A percentile compares a stretch with the other conserved stretches of the same genome.
These are phyloP conservation scores for Chrysoporthe austroafricana DNA, from an alignment of 2,329 filamentous ascomycete genomes.

Conservation along the genomic window DNA sequence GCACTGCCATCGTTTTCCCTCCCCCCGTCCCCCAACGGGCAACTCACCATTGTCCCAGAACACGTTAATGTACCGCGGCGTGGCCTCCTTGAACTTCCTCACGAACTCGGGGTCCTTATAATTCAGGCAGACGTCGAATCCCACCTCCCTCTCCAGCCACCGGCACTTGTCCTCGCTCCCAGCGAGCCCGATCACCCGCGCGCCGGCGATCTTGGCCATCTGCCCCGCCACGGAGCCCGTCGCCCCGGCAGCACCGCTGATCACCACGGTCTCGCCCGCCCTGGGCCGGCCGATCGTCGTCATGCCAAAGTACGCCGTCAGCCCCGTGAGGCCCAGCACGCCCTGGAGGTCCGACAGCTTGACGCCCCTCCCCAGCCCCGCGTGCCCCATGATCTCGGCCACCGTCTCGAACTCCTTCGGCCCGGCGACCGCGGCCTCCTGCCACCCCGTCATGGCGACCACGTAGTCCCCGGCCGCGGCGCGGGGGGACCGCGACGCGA, in stretches of 20 bases:
- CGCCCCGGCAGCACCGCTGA: conserved; percentile 68
- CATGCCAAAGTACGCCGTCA: conserved; percentile 72
- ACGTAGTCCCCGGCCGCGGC: conserved; percentile 57
- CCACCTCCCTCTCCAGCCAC: conserved; percentile 63
- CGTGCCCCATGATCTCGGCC: conserved; percentile 17
- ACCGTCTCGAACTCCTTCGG: conserved; percentile 45
- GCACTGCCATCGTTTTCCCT: not conserved
- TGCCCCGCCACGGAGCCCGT: conserved; percentile 69
- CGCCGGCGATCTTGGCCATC: conserved; percentile 68
- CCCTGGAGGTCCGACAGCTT: conserved; percentile 56
- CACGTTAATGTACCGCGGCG: conserved; percentile 66
- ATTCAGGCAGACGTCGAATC: conserved; percentile 70
- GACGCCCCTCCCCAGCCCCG: conserved; percentile 32
- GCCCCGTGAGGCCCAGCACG: conserved; percentile 61
- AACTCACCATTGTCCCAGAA: conserved; percentile 67
- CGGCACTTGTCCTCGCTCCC: conserved; percentile 61
- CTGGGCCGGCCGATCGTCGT: conserved; percentile 64
- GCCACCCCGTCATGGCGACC: conserved; percentile 56
- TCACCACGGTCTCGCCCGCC: conserved; percentile 67
- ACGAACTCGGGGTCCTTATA: conserved; percentile 69
- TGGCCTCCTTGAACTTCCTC: conserved; percentile 63
- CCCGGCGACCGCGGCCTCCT: conserved; percentile 57
- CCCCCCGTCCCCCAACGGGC: not conserved
- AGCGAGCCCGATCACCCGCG: conserved; percentile 57
- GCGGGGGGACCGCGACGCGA: conserved; percentile 50